A percentile compares a stretch with the other conserved stretches of the same genome.
phyloP scores from a whole-genome alignment of 805 yeast genomes.

The Yamadazyma insecticola region DNA sequence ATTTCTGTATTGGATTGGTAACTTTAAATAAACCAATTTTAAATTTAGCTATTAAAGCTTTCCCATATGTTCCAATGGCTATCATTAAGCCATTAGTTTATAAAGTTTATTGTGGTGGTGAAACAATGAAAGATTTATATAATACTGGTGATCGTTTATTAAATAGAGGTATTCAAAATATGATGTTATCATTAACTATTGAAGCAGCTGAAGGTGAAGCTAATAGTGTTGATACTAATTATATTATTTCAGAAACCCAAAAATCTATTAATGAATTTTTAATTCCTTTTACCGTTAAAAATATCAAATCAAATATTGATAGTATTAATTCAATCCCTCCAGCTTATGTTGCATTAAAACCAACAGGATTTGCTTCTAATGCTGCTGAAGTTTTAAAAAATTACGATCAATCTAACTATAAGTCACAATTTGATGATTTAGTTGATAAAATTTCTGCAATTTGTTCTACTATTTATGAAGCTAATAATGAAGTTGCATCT shows the following conservation, averaged over 20 bases:
- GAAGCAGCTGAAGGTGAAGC: conserved; percentile 88
- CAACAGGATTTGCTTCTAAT: conserved; percentile 79
- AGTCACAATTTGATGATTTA: conserved; percentile 48
- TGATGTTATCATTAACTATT: conserved; percentile 92
- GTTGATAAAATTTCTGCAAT: conserved; percentile 63
- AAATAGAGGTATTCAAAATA: conserved; percentile 77
- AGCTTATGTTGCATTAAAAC: conserved; percentile 90
- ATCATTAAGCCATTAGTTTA: conserved; percentile 70
- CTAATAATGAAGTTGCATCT: conserved; percentile 45
- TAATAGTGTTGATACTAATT: conserved; percentile 53
- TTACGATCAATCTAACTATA: conserved; percentile 43
- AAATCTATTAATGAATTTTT: conserved; percentile 63
- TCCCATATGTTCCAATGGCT: conserved; percentile 72
- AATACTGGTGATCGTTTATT: conserved; percentile 64
- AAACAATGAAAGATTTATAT: conserved; percentile 62
- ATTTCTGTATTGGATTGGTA: conserved; percentile 64
- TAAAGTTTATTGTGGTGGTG: conserved; percentile 89
- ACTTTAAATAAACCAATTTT: conserved; percentile 62
- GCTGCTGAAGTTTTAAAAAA: conserved; percentile 68
- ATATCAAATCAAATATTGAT: conserved; percentile 42
- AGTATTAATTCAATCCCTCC: conserved; percentile 72
- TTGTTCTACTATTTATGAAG: conserved; percentile 50
- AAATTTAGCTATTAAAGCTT: conserved; percentile 55
- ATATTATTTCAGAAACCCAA: conserved; percentile 60
- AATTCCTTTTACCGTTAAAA: conserved; percentile 63